Percentiles rank a stretch among this genome's conserved stretches.
phyloP scores from a whole-genome alignment of 2,329 filamentous ascomycete genomes.

The Daldinia eschscholtzii region DNA sequence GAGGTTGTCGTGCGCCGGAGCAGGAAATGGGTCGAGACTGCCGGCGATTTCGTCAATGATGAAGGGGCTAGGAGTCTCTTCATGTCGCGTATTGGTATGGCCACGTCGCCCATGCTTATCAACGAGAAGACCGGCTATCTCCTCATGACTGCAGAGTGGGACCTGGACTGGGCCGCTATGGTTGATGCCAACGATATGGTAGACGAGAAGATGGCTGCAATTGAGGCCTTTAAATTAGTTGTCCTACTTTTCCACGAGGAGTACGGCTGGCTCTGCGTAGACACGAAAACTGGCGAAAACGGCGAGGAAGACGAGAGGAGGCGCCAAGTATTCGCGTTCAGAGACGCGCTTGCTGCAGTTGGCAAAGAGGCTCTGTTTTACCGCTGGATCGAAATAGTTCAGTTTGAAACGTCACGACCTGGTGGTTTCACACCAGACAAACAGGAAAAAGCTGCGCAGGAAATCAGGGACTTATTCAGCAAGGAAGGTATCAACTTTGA shows the following conservation, averaged over 20 bases:
- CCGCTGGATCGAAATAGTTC: constrained; percentile 91
- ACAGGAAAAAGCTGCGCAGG: constrained; percentile 77
- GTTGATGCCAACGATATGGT: constrained; percentile 77
- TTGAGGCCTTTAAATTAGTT: constrained; percentile 78
- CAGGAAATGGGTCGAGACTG: constrained; percentile 75
- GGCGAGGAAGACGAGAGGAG: constrained; percentile 72
- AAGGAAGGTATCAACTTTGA: constrained; percentile 85
- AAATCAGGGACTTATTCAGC: constrained; percentile 82
- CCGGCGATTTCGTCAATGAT: constrained; percentile 66
- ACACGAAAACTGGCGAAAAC: constrained; percentile 61
- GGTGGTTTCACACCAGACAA: constrained; percentile 82
- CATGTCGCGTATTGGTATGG: constrained; percentile 72
- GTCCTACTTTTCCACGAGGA: constrained; percentile 77
- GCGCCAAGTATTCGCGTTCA: constrained; percentile 83
- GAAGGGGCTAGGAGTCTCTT: constrained; percentile 68
- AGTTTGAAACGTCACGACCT: constrained; percentile 84
- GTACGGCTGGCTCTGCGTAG: constrained; percentile 79
- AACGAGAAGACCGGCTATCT: constrained; percentile 87
- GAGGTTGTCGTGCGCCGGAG: constrained; percentile 87
- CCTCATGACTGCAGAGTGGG: constrained; percentile 87
- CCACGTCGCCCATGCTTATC: constrained; percentile 75
- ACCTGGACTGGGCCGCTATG: constrained; percentile 89
- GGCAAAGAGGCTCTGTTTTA: constrained; percentile 93
- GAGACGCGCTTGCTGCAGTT: constrained; percentile 78
- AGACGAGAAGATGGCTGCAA: constrained; percentile 68